These are phyloP conservation scores for Incumbomyces delicatus DNA, from an alignment of 2,329 filamentous ascomycete species.

Conservation along the genomic window DNA sequence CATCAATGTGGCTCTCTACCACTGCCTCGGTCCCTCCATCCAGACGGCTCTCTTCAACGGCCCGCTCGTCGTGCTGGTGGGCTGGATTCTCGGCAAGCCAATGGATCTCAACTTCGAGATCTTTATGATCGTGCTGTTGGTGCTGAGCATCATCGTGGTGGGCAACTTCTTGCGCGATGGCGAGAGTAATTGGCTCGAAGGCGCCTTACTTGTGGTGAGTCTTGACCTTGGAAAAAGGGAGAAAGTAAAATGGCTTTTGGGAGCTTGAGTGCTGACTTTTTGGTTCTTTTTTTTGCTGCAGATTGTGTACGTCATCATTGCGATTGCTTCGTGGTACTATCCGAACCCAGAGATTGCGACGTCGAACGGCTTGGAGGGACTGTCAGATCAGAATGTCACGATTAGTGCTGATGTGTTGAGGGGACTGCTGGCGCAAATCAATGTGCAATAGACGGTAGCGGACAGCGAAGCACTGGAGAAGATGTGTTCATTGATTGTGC, in stretches of 20 bases:
- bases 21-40: slow-evolving; percentile 75
- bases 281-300: background rate
- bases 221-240: too few species aligned
- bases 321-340: slow-evolving; percentile 51
- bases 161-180: slow-evolving; percentile 79
- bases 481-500: too few species aligned
- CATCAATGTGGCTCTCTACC: slow-evolving; percentile 66
- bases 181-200: slow-evolving; percentile 85
- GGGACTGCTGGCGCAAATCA: background rate
- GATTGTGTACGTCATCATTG: slow-evolving; percentile 51
- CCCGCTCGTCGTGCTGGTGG: slow-evolving; percentile 70
- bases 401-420: slow-evolving; percentile 1
- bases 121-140: slow-evolving; percentile 71
- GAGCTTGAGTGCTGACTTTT: background rate
- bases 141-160: slow-evolving; percentile 74
- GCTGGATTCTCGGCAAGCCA: slow-evolving; percentile 60
- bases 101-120: slow-evolving; percentile 79
- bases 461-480: too few species aligned
- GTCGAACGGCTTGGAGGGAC: slow-evolving; percentile 6
- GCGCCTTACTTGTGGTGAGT: slow-evolving; percentile 62
- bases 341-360: slow-evolving; percentile 35
- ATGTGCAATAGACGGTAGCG: background rate
- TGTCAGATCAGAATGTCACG: slow-evolving; percentile 2
- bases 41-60: slow-evolving; percentile 84
- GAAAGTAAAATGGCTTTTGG: too few species aligned